Conservation (phyloP, 2,329 filamentous ascomycete genomes). For the Penicillium hordei region DNA sequence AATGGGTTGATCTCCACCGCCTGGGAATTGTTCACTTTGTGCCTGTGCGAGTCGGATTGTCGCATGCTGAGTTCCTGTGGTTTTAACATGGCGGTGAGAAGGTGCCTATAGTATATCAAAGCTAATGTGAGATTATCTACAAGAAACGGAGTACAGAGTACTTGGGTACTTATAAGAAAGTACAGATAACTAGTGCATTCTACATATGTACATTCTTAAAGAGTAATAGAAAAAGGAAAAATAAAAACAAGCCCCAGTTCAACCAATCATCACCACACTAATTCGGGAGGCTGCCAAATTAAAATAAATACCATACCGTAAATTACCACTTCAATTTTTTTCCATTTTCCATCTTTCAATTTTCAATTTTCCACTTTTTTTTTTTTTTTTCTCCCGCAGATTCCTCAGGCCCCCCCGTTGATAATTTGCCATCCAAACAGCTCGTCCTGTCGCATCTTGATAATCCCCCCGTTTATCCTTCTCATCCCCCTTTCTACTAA, state of each 20-base stretch:
- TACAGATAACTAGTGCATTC: not conserved
- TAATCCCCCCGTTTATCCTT: constrained; percentile 18
- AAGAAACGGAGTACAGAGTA: not conserved
- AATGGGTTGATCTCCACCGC: constrained; percentile 15
- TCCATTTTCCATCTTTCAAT: not conserved
- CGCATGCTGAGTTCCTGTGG: constrained; percentile 6
- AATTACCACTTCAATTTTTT: not conserved
- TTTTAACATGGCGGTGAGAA: constrained; percentile 1
- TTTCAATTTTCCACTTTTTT: no score
- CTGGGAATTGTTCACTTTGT: constrained; percentile 1
- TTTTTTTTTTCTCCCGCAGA: not conserved
- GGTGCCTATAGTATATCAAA: not conserved
- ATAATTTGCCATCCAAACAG: constrained; percentile 19
- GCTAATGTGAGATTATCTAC: not conserved
- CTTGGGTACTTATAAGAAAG: not conserved
- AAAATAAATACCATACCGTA: constrained; percentile 14
- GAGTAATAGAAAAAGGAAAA: constrained; percentile 4
- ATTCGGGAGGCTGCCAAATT: constrained; percentile 18
- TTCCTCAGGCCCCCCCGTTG: constrained; percentile 21
- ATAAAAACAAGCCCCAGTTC: constrained; percentile 1
- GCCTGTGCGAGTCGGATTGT: constrained; percentile 7
- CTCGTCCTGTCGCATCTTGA: constrained; percentile 24
- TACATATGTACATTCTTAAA: not conserved
- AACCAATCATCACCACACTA: constrained; percentile 27
- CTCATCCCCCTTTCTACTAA: constrained; percentile 17